Evolutionary conservation across 768 basidiomycete species (phyloP), one percentile per base, ranked within the genome.

Genomic region (Nevesoporus exiguus): DNA sequence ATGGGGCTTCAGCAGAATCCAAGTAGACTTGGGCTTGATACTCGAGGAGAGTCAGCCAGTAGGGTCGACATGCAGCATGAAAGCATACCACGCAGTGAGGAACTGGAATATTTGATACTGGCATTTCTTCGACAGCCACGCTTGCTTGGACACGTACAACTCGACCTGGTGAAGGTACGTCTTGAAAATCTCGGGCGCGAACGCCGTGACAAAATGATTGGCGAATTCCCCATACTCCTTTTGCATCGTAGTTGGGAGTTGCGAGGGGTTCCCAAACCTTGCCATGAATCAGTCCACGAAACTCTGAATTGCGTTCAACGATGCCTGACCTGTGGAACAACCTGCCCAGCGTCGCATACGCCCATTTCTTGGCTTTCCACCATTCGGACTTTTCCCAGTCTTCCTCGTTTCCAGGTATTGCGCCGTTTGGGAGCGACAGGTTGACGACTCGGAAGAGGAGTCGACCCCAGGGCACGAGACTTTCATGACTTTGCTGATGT

Each of bases 351-450:
- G 83, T 83, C n/a, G 79, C 82, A 65, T 86, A 93, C 1, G 93
- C 90, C 93, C 93, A 95, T 66, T 96, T 96, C 74, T 95, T 95
- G 9, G 87, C 80, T 66, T 86, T 87, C 88, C 91, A 92, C 93
- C 93, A 96, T 62, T 90, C 88, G 43, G 77, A 81, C 44, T 77
- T 77, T 73, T 93, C 90, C 33, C 88, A 76, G 15, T 88, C 87
- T 6, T 92, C 88, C 56, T 84, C 80, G 52, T 89, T 83, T 27
- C 78, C 81, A 2, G 89, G 86, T 0, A 92, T 79, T 21, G 76
- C 79, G 3, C 83, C 81, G 49, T 74, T 71, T 0, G 88, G 88
- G 27, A 93, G 74, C 53, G 78, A 75, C 40, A 91, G 71, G 57
- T 87, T 85, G n/a, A 94, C 80, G 19, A 93, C 80, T 47, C 80